These are phyloP conservation scores for Cornus florida DNA, from an alignment of 148 eudicot genomes.

Conservation along the genomic window DNA sequence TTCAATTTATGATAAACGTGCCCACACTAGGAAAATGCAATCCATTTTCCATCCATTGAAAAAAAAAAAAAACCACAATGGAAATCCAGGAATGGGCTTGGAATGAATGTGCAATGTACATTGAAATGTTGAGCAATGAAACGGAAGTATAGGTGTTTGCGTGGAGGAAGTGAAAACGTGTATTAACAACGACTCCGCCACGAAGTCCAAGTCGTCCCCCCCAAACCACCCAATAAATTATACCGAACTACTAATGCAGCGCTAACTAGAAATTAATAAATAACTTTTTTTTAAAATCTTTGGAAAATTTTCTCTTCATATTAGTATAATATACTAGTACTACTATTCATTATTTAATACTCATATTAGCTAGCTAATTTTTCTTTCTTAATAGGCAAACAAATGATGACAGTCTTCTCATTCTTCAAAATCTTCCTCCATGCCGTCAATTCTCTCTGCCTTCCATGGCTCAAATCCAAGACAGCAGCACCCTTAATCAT, in stretches of 20 bases:
- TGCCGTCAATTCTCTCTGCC: neutral
- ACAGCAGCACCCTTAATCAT: neutral
- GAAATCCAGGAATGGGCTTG: no score
- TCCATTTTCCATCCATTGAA: no score
- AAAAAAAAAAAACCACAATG: no score
- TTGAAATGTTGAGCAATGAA: neutral
- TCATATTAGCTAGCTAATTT: no score
- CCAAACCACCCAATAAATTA: neutral
- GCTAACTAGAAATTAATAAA: neutral
- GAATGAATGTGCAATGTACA: neutral
- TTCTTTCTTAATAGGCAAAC: no score
- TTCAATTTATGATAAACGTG: no score
- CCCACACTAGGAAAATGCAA: no score
- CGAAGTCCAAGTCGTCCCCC: neutral
- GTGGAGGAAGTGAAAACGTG: neutral
- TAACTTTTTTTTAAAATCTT: no score
- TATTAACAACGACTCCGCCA: neutral
- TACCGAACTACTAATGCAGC: neutral
- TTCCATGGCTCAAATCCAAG: conserved; percentile 2
- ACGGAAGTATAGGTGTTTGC: neutral
- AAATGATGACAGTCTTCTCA: no score
- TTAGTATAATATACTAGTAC: no score
- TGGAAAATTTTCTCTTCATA: no score
- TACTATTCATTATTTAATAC: no score
- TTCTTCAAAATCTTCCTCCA: neutral